A percentile compares a stretch with the other conserved stretches of the same genome.
Conservation (phyloP, 495 filamentous ascomycete genomes). For the Penicillium nucicola region DNA sequence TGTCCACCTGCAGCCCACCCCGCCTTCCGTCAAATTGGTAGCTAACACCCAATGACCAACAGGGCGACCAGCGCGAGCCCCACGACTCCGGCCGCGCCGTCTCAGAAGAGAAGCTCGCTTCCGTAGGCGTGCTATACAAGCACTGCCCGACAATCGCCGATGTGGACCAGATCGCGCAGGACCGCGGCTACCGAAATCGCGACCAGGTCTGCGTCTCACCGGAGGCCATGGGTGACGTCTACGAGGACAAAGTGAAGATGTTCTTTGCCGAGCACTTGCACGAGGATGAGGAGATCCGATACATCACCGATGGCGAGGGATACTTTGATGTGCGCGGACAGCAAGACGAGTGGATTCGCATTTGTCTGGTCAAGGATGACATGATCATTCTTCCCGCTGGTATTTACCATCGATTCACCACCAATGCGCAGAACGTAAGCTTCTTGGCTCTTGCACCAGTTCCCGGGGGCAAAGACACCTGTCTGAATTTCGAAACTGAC, state of each 20-base stretch:
- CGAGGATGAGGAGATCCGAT: conserved; percentile 99
- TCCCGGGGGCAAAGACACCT: too few species aligned
- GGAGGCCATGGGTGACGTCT: conserved; percentile 72
- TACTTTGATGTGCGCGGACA: conserved; percentile 87
- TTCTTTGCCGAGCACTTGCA: conserved; percentile 97
- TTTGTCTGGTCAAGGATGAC: conserved; percentile 66
- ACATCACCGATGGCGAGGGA: conserved; percentile 83
- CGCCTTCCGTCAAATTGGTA: not conserved
- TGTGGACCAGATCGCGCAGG: conserved; percentile 68
- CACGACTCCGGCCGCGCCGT: conserved; percentile 79
- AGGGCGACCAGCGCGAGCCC: conserved; percentile 90
- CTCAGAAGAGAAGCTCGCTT: conserved; percentile 55
- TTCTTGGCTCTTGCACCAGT: not conserved
- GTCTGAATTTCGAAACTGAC: conserved; percentile 11
- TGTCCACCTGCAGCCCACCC: conserved; percentile 6
- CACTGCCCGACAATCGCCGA: conserved; percentile 57
- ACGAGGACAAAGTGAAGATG: conserved; percentile 82
- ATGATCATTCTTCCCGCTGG: conserved; percentile 92
- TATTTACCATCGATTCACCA: conserved; percentile 97
- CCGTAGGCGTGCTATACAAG: conserved; percentile 77
- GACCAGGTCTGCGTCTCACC: conserved; percentile 92
- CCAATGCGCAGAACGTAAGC: conserved; percentile 84
- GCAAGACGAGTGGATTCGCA: conserved; percentile 80
- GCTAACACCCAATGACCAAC: conserved; percentile 14
- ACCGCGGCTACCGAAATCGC: conserved; percentile 89